Conservation (phyloP, 2,329 filamentous ascomycete genomes). For the Hypoxylon sp. region DNA sequence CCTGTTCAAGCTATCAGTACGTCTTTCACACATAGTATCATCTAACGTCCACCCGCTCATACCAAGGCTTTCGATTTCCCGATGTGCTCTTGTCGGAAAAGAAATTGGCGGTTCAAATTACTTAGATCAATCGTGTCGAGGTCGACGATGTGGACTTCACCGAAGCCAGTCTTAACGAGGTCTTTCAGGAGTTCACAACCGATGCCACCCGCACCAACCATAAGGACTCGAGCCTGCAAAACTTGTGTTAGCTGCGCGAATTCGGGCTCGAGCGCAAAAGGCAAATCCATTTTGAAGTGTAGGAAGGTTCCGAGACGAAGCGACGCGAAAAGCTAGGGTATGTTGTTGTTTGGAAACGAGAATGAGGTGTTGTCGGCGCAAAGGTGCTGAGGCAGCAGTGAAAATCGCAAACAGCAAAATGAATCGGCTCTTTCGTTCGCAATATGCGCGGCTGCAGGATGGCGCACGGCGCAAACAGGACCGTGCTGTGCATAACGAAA, state of each 20-base stretch:
- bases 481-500: conserved; percentile 17
- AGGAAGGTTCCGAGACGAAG: conserved; percentile 1
- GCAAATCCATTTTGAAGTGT: conserved; percentile 39
- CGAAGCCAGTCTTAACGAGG: conserved; percentile 90
- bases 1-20: conserved; percentile 64
- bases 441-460: conserved; percentile 26
- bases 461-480: conserved; percentile 39
- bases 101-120: conserved; percentile 97
- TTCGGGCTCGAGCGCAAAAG: conserved; percentile 13
- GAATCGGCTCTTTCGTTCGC: conserved; percentile 5
- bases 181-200: conserved; percentile 98
- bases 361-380: conserved; percentile 29
- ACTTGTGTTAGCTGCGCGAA: conserved; percentile 54
- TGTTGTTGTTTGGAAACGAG: conserved; percentile 3
- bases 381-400: conserved; percentile 11
- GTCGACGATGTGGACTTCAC: conserved; percentile 94
- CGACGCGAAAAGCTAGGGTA: not conserved
- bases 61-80: conserved; percentile 97
- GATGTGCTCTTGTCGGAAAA: conserved; percentile 97
- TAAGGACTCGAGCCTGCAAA: conserved; percentile 83
- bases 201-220: conserved; percentile 97
- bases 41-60: conserved; percentile 55
- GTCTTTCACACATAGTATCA: conserved; percentile 7
- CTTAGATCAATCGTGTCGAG: conserved; percentile 98
- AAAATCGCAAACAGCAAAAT: conserved; percentile 32